Evolutionary conservation across 805 yeast genomes (phyloP).

Genomic region (Candida taoyuanica): DNA sequence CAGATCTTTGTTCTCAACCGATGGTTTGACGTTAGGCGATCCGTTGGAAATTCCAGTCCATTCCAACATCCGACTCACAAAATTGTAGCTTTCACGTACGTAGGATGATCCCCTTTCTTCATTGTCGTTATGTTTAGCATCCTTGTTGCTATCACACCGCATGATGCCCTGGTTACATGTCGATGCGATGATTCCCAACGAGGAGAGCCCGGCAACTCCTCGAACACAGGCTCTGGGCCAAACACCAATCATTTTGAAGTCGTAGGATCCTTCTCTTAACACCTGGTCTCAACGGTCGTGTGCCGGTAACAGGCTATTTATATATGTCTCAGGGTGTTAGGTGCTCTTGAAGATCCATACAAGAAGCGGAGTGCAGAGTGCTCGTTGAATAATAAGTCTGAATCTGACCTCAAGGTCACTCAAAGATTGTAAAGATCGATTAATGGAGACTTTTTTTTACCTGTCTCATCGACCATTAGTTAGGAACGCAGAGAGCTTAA

Average conservation of each 20-base stretch:
- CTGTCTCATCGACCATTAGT: too few relatives aligned
- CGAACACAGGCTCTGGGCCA: background rate
- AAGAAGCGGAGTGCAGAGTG: too few relatives aligned
- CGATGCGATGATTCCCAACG: background rate
- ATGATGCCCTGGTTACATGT: background rate
- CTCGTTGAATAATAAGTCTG: too few relatives aligned
- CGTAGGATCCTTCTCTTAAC: too few relatives aligned
- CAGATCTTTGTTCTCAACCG: constrained; percentile 5
- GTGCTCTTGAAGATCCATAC: too few relatives aligned
- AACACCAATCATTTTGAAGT: background rate
- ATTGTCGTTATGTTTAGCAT: background rate
- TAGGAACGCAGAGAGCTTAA: too few relatives aligned
- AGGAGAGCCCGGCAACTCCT: background rate
- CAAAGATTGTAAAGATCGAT: too few relatives aligned
- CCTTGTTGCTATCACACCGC: background rate
- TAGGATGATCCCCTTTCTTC: background rate
- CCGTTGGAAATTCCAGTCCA: constrained; percentile 11
- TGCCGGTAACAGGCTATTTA: too few relatives aligned
- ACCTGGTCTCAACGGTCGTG: too few relatives aligned
- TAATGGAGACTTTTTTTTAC: too few relatives aligned
- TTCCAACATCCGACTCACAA: constrained; percentile 5
- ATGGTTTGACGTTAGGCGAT: constrained; percentile 4
- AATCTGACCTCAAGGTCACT: too few relatives aligned
- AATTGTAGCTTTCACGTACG: background rate
- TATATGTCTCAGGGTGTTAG: too few relatives aligned